phyloP scores from a whole-genome alignment of 768 basidiomycete species.

The Dentipellis sp. region DNA sequence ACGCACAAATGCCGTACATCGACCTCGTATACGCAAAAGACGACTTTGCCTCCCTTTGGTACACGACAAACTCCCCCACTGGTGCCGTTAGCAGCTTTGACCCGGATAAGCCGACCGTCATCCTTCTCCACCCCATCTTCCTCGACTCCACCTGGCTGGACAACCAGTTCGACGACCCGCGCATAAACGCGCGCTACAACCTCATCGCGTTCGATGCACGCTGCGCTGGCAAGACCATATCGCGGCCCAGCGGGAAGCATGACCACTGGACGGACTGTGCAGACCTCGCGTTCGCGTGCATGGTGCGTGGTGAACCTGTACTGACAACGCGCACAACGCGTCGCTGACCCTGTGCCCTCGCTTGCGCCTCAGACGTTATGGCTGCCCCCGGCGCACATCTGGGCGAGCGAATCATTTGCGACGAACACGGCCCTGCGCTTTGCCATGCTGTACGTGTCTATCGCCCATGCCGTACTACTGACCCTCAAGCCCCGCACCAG shows the following conservation, averaged over 20 bases:
- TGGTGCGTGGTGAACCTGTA: slow-evolving; percentile 4
- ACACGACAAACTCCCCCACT: slow-evolving; percentile 19
- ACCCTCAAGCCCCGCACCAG: not conserved
- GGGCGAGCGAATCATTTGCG: slow-evolving; percentile 18
- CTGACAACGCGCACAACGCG: not conserved
- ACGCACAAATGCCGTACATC: slow-evolving; percentile 13
- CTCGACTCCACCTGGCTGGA: slow-evolving; percentile 20
- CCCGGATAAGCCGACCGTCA: slow-evolving; percentile 17
- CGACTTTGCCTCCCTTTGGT: slow-evolving; percentile 19
- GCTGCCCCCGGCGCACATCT: slow-evolving; percentile 19
- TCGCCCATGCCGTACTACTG: not conserved
- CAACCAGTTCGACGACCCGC: slow-evolving; percentile 18
- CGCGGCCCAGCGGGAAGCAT: slow-evolving; percentile 14
- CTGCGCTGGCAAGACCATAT: slow-evolving; percentile 14
- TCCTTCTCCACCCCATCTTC: slow-evolving; percentile 19
- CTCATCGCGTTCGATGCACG: slow-evolving; percentile 21
- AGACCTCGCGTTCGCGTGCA: slow-evolving; percentile 17
- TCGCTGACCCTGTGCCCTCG: not conserved
- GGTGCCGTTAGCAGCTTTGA: slow-evolving; percentile 17
- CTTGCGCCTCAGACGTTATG: slow-evolving; percentile 11
- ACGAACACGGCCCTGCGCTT: slow-evolving; percentile 18
- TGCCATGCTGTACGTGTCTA: slow-evolving; percentile 10
- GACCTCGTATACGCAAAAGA: slow-evolving; percentile 10
- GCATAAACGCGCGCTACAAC: slow-evolving; percentile 16
- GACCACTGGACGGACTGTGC: slow-evolving; percentile 22